These are phyloP conservation scores for Pseudocercospora macadamiae DNA, from an alignment of 2,329 filamentous ascomycete genomes.

Conservation along the genomic window DNA sequence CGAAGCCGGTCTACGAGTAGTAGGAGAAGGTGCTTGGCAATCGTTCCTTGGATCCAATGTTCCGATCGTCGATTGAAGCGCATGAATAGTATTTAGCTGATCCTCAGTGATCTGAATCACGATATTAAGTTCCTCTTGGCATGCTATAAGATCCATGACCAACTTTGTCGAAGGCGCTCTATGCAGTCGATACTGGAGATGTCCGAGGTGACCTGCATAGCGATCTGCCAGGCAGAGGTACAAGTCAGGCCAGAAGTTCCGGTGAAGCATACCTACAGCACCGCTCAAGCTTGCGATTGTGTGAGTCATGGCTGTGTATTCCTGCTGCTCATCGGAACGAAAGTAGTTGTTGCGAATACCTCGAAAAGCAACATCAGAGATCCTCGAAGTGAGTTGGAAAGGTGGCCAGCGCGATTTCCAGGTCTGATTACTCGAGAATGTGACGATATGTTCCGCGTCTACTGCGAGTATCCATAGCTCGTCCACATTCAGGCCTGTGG, in stretches of 20 bases:
- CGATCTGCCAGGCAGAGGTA: constrained; percentile 46
- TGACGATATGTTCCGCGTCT: constrained; percentile 46
- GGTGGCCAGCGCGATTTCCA: constrained; percentile 50
- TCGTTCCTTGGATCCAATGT: not conserved
- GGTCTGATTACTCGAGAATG: constrained; percentile 48
- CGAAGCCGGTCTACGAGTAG: not conserved
- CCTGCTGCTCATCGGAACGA: constrained; percentile 35
- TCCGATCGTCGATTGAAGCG: constrained; percentile 31
- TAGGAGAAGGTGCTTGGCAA: constrained; percentile 5
- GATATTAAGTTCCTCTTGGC: constrained; percentile 50
- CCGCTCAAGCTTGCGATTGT: constrained; percentile 44
- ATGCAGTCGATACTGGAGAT: constrained; percentile 48
- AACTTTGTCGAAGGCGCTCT: constrained; percentile 47
- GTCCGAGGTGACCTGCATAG: constrained; percentile 47
- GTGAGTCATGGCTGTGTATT: constrained; percentile 45
- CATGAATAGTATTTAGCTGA: constrained; percentile 43
- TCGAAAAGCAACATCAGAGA: constrained; percentile 46
- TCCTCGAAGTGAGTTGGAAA: constrained; percentile 44
- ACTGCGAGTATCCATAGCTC: constrained; percentile 48
- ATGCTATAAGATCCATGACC: constrained; percentile 49
- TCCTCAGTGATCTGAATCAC: constrained; percentile 49
- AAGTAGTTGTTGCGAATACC: constrained; percentile 45
- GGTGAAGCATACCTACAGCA: constrained; percentile 47
- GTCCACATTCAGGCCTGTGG: constrained; percentile 46
- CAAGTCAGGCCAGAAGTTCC: constrained; percentile 49